Conservation (phyloP, 2,329 filamentous ascomycete species). For the Neopestalotiopsis sp. region DNA sequence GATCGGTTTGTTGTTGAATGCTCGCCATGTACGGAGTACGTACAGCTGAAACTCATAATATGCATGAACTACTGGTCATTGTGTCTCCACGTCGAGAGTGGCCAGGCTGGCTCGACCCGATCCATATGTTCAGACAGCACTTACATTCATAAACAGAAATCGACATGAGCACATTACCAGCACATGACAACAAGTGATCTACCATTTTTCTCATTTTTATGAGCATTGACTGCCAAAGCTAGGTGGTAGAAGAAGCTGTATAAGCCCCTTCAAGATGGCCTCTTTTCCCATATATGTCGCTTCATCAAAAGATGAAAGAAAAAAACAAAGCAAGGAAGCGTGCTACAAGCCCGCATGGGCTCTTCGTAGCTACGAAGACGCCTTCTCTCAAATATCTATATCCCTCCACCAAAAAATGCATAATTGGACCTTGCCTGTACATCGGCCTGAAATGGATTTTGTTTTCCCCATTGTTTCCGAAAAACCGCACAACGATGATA, state of each 20-base stretch:
- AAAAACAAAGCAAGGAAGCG: neutral
- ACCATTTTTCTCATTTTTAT: neutral
- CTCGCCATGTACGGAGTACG: too few relatives aligned
- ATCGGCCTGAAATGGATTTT: neutral
- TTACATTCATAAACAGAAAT: too few relatives aligned
- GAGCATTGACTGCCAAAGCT: neutral
- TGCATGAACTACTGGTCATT: too few relatives aligned
- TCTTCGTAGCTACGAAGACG: neutral
- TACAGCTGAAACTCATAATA: too few relatives aligned
- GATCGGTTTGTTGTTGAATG: too few relatives aligned
- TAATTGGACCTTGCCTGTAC: neutral
- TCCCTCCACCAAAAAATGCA: neutral
- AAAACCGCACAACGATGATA: neutral
- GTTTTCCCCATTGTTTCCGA: neutral
- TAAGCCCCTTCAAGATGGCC: neutral
- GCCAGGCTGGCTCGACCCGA: too few relatives aligned
- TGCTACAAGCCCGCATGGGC: neutral
- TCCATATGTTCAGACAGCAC: too few relatives aligned
- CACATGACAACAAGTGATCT: neutral
- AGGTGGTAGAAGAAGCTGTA: neutral
- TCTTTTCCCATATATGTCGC: neutral
- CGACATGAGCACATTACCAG: neutral
- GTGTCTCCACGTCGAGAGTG: neutral
- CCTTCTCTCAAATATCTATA: neutral
- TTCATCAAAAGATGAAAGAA: neutral